phyloP scores from a whole-genome alignment of 371 early-diverging fungal species.

The Apophysomyces elegans region DNA sequence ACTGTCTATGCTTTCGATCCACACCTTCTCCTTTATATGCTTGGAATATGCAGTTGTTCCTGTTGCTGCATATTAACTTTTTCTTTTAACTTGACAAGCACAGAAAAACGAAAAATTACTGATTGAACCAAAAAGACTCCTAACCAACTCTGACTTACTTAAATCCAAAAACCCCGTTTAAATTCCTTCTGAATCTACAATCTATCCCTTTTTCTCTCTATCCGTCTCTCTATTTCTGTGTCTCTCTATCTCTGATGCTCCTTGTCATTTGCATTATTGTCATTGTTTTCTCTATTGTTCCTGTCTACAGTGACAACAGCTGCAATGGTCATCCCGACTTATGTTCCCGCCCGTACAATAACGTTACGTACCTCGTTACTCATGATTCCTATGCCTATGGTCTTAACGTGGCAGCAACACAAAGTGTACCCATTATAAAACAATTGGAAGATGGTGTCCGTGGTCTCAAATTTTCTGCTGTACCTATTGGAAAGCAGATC shows the following conservation, averaged over 20 bases:
- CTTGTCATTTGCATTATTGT: background rate
- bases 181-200: too few relatives aligned
- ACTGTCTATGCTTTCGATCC: too few relatives aligned
- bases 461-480: conserved; percentile 72
- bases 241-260: background rate
- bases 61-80: too few relatives aligned
- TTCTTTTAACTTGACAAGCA: too few relatives aligned
- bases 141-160: too few relatives aligned
- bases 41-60: too few relatives aligned
- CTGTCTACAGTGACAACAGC: background rate
- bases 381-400: conserved; percentile 76
- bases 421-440: conserved; percentile 54
- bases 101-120: too few relatives aligned
- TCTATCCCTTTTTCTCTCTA: too few relatives aligned
- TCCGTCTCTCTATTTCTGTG: background rate
- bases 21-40: too few relatives aligned
- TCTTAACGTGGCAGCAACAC: conserved; percentile 61
- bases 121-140: too few relatives aligned
- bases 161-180: too few relatives aligned
- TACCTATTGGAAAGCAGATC: conserved; percentile 58
- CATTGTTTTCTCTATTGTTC: background rate
- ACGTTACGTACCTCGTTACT: conserved; percentile 67
- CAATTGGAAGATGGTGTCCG: conserved; percentile 76
- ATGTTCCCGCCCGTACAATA: conserved; percentile 57
- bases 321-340: conserved; percentile 74